These are phyloP conservation scores for Skeletonema grethae DNA, from an alignment of 108 stramenopile genomes.

Conservation along the genomic window DNA sequence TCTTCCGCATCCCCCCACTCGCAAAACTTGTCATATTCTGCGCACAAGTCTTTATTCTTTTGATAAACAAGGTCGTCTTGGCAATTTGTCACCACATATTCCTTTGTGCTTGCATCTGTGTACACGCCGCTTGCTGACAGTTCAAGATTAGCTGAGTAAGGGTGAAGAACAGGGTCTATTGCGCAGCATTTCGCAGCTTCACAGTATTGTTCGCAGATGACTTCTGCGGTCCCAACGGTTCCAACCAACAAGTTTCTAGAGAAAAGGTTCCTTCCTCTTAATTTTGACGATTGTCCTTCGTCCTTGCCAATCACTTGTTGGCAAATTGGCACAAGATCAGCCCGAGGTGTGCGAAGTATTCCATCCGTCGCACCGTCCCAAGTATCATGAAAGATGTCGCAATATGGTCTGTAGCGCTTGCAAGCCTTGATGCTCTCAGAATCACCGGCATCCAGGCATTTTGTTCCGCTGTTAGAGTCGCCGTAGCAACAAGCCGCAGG, in stretches of 20 bases:
- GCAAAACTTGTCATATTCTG: conserved; percentile 17
- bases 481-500: conserved; percentile 31
- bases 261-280: neutral
- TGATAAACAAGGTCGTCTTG: neutral
- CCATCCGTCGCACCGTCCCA: conserved; percentile 34
- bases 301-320: neutral
- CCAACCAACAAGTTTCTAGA: neutral
- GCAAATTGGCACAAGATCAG: conserved; percentile 13
- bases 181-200: conserved; percentile 29
- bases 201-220: conserved; percentile 10
- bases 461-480: neutral
- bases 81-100: conserved; percentile 26
- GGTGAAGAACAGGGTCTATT: conserved; percentile 3
- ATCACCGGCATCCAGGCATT: conserved; percentile 13
- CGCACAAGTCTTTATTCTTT: conserved; percentile 15
- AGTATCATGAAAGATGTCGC: conserved; percentile 31
- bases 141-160: conserved; percentile 13
- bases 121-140: conserved; percentile 14
- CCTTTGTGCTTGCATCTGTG: conserved; percentile 12
- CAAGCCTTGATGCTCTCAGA: conserved; percentile 2
- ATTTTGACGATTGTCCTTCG: neutral
- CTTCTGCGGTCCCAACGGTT: neutral
- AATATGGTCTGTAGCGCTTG: conserved; percentile 24
- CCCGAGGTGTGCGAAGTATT: conserved; percentile 4
- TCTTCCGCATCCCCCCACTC: neutral